Evolutionary conservation across 305 asterid genomes (phyloP), one percentile per base, ranked within the genome.

Genomic region (Vinca major): DNA sequence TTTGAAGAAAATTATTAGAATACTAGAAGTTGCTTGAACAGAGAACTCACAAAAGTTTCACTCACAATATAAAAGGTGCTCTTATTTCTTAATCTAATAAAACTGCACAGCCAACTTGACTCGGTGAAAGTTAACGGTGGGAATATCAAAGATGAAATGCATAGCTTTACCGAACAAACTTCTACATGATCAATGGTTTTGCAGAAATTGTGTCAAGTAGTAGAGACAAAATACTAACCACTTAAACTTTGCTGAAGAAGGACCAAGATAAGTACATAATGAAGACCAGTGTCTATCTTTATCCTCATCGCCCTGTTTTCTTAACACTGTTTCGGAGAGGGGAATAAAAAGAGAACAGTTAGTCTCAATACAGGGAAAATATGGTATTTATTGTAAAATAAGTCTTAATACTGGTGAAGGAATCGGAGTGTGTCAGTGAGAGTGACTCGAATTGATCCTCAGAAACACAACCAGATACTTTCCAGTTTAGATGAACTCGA

Each of bases 161-260:
- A 65, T 33, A 54, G 11, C 52, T 26, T 44, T 13, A 13, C 3
- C 8, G 43, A n/a, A 39, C 56, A 71, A 17, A 39, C 17, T 17
- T 65, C 57, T 72, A 54, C 39, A 16, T 57, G 37, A 74, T 63
- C 40, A 63, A 72, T 36, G 21, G 68, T 54, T 37, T 3, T 16
- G 33, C 47, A 69, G 70, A 66, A 74, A 36, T 71, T 41, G 7
- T 61, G 13, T n/a, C 12, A 49, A 67, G 50, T 51, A 37, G 56
- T 45, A 5, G 47, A 70, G 60, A 51, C 53, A 41, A 21, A 40
- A 72, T 55, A 78, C 91, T 82, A 68, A 92, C 98, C 87, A 62
- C 87, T 81, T 49, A 75, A 80, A 74, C 61, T 43, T 41, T 73
- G 86, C 78, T 78, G 89, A 76, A 87, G 67, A 86, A 84, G 83